A percentile compares a stretch with the other conserved stretches of the same genome.
These are phyloP conservation scores for Diaporthe destruens DNA, from an alignment of 2,329 filamentous ascomycete species.

Conservation along the genomic window DNA sequence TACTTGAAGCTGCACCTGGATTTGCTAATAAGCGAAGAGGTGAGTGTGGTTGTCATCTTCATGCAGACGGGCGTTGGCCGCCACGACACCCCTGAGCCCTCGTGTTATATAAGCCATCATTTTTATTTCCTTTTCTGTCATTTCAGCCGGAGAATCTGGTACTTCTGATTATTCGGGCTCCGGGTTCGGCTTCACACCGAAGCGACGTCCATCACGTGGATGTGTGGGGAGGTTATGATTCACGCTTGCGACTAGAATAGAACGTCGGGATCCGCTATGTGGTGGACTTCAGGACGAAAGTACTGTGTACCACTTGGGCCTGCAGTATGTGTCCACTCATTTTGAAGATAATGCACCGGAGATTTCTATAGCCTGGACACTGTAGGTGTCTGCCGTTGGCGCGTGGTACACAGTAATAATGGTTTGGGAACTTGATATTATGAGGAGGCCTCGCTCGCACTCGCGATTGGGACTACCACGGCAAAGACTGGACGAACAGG, in stretches of 20 bases:
- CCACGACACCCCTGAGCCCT: not conserved
- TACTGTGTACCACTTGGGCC: not conserved
- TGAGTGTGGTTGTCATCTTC: not conserved
- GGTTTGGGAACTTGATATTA: not conserved
- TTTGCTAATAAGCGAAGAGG: not conserved
- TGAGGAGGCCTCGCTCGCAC: slow-evolving; percentile 16
- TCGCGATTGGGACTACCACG: not conserved
- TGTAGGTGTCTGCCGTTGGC: not conserved
- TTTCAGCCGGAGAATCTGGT: not conserved
- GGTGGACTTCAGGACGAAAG: not conserved
- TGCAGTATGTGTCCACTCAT: not conserved
- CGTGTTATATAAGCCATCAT: slow-evolving; percentile 11
- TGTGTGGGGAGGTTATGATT: slow-evolving; percentile 15
- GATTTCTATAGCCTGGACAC: too few relatives aligned
- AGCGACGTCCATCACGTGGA: not conserved
- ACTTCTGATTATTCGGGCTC: not conserved
- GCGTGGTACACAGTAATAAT: too few relatives aligned
- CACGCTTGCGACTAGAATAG: slow-evolving; percentile 14
- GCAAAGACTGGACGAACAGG: slow-evolving; percentile 13
- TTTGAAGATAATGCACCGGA: not conserved
- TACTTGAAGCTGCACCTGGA: not conserved
- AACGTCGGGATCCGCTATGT: not conserved
- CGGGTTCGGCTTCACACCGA: slow-evolving; percentile 23
- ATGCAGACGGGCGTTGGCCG: slow-evolving; percentile 10
- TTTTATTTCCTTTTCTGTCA: not conserved